Base-by-base conservation (phyloP, 192 early-diverging fungal species). In the Backusella sp. region DNA sequence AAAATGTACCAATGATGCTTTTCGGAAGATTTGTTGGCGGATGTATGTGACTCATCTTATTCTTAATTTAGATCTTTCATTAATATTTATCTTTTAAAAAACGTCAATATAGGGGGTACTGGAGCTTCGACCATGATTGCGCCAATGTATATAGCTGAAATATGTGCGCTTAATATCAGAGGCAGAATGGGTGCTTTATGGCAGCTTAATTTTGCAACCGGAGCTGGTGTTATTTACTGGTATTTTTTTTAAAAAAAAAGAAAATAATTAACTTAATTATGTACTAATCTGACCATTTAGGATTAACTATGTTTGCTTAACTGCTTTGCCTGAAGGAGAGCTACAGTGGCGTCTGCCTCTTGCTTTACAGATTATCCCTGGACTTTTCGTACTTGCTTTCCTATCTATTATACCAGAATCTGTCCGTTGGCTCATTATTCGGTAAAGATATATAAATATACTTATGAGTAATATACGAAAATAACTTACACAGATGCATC, bases 351-450 rank as follows among this genome's bases (percentile, higher is more conserved):
- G 66, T 42, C 28, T 76, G 6, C 62, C 74, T 68, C 65, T 76
- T 68, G 74, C 37, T 28, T 66, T 76, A 23, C 74, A 76, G 39
- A 23, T 76, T 2, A 66, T 76, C 69, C 74, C 74, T 46, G 74
- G 74, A 7, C 28, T 41, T 34, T 28, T 76, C 49, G 30, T 76
- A 46, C 36, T 46, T 19, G 7, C n/a, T 6, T 66, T 66, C 23
- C 53, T 56, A 41, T 19, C 14, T 19, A 53, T 73, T n/a, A 35
- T 73, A 32, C 73, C 65, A 30, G 68, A 69, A 23, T 69, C 68
- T 21, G 12, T 69, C 12, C 68, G 68, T 35, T 69, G 68, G 68
- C 37, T 69, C 35, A 35, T 69, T 19, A 37, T 69, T 69, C 68
- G 37, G 68, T 69, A 69, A 21, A 4, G 6, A 49, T 49, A 49